A percentile compares a stretch with the other conserved stretches of the same genome.
Evolutionary conservation across 139 green algal genomes (phyloP).

Genomic region (Raphidocelis subcapitata): DNA sequence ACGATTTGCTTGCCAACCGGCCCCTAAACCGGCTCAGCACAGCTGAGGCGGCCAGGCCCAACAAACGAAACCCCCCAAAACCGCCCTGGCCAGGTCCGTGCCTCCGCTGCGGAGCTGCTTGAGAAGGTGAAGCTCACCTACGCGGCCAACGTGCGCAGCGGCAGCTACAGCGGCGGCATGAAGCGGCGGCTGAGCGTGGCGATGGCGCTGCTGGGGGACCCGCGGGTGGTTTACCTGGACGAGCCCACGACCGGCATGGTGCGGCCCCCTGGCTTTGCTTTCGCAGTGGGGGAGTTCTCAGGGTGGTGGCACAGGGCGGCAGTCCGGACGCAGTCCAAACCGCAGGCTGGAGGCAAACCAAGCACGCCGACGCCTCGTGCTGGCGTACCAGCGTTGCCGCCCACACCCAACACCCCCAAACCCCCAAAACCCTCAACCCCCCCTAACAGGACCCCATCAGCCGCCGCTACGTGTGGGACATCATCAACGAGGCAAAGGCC

Average conservation of each 20-base stretch:
- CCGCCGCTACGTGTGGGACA: conserved; percentile 89
- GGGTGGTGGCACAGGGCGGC: too few species aligned
- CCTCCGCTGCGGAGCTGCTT: conserved; percentile 42
- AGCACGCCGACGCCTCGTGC: too few species aligned
- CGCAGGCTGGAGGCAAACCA: too few species aligned
- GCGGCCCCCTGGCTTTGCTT: background rate
- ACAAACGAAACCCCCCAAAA: too few species aligned
- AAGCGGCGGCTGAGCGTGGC: conserved; percentile 83
- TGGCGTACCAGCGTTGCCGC: too few species aligned
- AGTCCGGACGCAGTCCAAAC: too few species aligned
- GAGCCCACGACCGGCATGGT: conserved; percentile 90
- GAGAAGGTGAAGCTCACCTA: conserved; percentile 69
- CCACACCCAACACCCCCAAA: too few species aligned
- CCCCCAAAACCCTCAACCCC: background rate
- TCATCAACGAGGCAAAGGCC: conserved; percentile 75
- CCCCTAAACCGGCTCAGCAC: too few species aligned
- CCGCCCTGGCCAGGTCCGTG: conserved; percentile 31
- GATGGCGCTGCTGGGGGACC: conserved; percentile 89
- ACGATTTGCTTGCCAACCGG: too few species aligned
- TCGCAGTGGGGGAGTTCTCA: too few species aligned
- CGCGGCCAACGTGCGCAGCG: conserved; percentile 38
- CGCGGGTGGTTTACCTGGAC: conserved; percentile 91
- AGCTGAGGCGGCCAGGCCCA: too few species aligned
- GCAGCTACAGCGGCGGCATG: conserved; percentile 83
- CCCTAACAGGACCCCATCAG: conserved; percentile 56